Base-by-base conservation (phyloP, 176 grass and related monocot species). In the Aegilops longissima region DNA sequence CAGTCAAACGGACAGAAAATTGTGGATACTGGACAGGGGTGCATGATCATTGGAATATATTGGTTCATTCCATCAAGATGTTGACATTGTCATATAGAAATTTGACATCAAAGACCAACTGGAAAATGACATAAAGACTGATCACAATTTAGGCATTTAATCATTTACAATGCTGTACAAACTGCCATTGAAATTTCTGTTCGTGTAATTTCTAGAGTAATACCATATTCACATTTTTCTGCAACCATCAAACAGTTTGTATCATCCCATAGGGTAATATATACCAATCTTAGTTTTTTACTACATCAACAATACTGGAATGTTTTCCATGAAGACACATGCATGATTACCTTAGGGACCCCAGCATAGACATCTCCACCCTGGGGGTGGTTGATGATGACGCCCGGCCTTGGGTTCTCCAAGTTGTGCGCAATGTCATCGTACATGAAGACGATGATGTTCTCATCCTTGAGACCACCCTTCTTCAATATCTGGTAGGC, bases 391-490 rank as follows among this genome's bases (percentile, higher is more conserved):
- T 98, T 98, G 84, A 98, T 98, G 80, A 98, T 91, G 67, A 92
- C 81, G 30, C 93, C 93, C 0, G 69, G 88, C 79, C 91, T 92
- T 0, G 96, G 96, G 73, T 98, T 98, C 84, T 98, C 93, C 10
- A 45, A 7, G 70, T 58, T 85, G 83, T 95, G 16, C 7, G 96
- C 96, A 70, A 98, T 98, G 79, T 98, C 95, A 20, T 98, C 93
- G 44, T 98, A 98, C 95, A 98, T 98, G 88, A 98, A 98, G 77
- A 98, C 81, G 31, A 98, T 87, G 80, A 98, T 98, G 77, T 98
- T 98, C 82, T 98, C 91, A 31, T 98, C 93, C 79, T 88, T 98
- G 71, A 98, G 80, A 77, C 95, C 95, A 1, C 95, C 95, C 36
- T 90, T 92, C 87, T 93, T 98, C 93, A 98, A 82, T 79, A 98